Percentiles rank a stretch among this genome's conserved stretches.
Conservation (phyloP, 768 basidiomycete species). For the Rhizopogon sp. region DNA sequence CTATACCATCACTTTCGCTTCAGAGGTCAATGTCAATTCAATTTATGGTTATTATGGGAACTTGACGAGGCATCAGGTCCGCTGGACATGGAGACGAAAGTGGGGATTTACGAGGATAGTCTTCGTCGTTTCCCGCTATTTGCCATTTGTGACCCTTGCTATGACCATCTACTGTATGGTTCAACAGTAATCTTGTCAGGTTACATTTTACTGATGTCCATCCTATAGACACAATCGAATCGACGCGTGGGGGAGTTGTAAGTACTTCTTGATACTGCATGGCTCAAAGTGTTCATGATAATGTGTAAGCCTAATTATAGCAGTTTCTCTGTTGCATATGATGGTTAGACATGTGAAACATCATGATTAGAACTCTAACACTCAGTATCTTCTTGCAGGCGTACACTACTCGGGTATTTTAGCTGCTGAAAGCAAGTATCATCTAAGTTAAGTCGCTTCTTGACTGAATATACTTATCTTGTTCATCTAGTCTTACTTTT, state of each 20-base stretch:
- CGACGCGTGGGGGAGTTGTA: not conserved
- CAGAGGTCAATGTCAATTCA: not conserved
- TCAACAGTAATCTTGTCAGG: not conserved
- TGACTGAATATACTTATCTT: not conserved
- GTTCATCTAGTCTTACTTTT: not conserved
- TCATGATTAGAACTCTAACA: too few relatives aligned
- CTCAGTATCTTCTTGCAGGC: not conserved
- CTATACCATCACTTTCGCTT: not conserved
- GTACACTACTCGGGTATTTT: too few relatives aligned
- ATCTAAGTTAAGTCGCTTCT: not conserved
- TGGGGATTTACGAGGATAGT: constrained; percentile 15
- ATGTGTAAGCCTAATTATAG: not conserved
- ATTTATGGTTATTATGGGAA: too few relatives aligned
- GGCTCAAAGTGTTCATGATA: not conserved
- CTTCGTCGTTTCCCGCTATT: constrained; percentile 16
- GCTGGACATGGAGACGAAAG: constrained; percentile 11
- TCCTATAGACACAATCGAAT: not conserved
- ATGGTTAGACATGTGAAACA: not conserved
- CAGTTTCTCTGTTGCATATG: not conserved
- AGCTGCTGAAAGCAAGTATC: not conserved
- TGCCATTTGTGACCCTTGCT: constrained; percentile 12
- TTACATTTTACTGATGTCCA: not conserved
- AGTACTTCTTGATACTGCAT: not conserved
- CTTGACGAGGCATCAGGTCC: constrained; percentile 4
- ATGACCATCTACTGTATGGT: constrained; percentile 7